These are phyloP conservation scores for Boletus patriciae DNA, from an alignment of 768 basidiomycete genomes.

Conservation along the genomic window DNA sequence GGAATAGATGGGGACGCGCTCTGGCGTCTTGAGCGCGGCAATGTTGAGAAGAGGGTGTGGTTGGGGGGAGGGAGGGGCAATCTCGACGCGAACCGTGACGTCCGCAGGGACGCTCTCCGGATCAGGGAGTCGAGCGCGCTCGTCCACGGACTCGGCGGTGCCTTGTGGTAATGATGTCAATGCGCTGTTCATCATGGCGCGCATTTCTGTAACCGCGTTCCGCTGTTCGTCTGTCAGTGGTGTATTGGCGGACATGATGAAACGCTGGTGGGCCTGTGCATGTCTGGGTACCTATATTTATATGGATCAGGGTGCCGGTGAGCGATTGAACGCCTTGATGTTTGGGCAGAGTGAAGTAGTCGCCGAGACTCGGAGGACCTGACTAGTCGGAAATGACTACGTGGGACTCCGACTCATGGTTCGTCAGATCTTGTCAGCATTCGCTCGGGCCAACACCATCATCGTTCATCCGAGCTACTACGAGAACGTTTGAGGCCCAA, in stretches of 20 bases:
- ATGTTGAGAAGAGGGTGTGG: constrained; percentile 1
- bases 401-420: too few relatives aligned
- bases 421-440: too few relatives aligned
- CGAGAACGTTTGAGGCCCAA: too few relatives aligned
- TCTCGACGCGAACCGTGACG: constrained; percentile 14
- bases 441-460: too few relatives aligned
- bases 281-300: background rate
- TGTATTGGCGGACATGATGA: background rate
- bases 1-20: constrained; percentile 24
- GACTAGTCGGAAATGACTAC: too few relatives aligned
- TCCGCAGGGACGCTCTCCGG: constrained; percentile 8
- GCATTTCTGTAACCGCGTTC: background rate
- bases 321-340: too few relatives aligned
- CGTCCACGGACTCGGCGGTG: constrained; percentile 12
- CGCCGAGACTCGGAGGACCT: too few relatives aligned
- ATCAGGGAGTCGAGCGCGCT: constrained; percentile 9
- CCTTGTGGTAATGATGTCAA: background rate
- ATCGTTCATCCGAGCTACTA: too few relatives aligned
- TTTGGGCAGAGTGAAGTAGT: too few relatives aligned
- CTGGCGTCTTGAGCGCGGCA: constrained; percentile 11
- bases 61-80: constrained; percentile 13
- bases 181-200: background rate
- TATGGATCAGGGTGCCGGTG: too few relatives aligned
- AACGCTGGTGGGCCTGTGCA: background rate
- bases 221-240: constrained; percentile 21